Conservation (phyloP, 768 basidiomycete species). For the Boletus rex-veris region DNA sequence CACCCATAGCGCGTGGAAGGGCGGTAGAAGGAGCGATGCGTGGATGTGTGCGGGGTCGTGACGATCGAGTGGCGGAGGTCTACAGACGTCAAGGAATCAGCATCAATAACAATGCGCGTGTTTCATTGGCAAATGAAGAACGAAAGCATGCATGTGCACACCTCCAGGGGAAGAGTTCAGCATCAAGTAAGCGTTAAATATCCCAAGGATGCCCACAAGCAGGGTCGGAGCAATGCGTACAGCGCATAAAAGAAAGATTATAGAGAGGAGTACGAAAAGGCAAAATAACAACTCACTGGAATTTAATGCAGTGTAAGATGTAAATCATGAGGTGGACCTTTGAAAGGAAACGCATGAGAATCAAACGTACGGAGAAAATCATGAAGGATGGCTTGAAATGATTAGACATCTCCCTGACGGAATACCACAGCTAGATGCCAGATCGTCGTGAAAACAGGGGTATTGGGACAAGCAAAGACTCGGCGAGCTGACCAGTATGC, state of each 20-base stretch:
- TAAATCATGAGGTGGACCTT: conserved; percentile 84
- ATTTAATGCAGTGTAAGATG: conserved; percentile 81
- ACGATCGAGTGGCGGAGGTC: conserved; percentile 85
- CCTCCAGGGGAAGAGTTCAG: conserved; percentile 83
- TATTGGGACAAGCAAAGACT: conserved; percentile 41
- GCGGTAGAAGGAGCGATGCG: conserved; percentile 69
- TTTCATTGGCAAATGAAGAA: too few species aligned
- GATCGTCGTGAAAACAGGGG: conserved; percentile 22
- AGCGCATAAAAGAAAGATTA: conserved; percentile 54
- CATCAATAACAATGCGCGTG: too few species aligned
- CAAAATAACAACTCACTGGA: conserved; percentile 52
- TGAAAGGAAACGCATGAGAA: background rate
- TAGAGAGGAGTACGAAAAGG: background rate
- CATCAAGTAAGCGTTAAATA: conserved; percentile 94
- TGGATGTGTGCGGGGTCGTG: conserved; percentile 34
- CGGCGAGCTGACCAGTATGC: conserved; percentile 43
- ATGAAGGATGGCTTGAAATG: conserved; percentile 90
- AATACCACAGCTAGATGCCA: conserved; percentile 72
- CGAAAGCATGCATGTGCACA: conserved; percentile 64
- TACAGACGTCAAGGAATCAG: conserved; percentile 26
- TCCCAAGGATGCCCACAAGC: conserved; percentile 70
- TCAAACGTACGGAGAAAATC: conserved; percentile 77
- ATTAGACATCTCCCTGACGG: conserved; percentile 99
- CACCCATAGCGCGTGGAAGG: conserved; percentile 92
- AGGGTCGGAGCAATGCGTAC: conserved; percentile 62